Conservation (phyloP, 228 moss, liverwort and hornwort genomes). For the Sphagnum fallax region DNA sequence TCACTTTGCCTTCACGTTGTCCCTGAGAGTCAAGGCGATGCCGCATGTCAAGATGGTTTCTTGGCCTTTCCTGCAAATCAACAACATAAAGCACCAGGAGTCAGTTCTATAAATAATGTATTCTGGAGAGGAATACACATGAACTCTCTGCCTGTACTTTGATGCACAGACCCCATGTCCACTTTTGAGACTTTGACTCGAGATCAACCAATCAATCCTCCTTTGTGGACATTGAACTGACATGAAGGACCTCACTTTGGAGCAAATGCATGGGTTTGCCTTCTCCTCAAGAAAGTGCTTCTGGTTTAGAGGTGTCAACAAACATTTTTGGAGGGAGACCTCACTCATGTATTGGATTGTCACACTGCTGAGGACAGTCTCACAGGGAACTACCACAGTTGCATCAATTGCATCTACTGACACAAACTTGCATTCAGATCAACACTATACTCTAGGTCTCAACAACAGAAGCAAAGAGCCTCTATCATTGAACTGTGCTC, state of each 20-base stretch:
- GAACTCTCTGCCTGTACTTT: background rate
- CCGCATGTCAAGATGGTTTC: conserved; percentile 73
- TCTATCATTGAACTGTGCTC: background rate
- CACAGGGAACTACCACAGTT: no score
- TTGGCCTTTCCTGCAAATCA: conserved; percentile 68
- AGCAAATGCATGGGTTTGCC: no score
- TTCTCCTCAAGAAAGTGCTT: no score
- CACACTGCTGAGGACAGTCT: no score
- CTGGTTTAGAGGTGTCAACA: no score
- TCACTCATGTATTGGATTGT: no score
- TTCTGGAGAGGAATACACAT: background rate
- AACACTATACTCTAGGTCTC: no score
- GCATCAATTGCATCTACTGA: no score
- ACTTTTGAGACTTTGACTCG: background rate
- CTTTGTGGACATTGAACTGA: background rate
- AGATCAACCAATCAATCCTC: background rate
- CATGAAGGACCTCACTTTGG: background rate
- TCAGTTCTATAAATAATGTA: background rate
- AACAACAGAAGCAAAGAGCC: no score
- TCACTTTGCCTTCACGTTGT: conserved; percentile 77
- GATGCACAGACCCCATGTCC: background rate
- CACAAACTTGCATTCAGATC: no score
- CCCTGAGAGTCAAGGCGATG: conserved; percentile 70
- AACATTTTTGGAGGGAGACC: no score
- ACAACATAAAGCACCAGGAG: background rate